Percentiles rank a stretch among this genome's conserved stretches.
Conservation (phyloP, 2,329 filamentous ascomycete genomes). For the Ascochyta koolunga region DNA sequence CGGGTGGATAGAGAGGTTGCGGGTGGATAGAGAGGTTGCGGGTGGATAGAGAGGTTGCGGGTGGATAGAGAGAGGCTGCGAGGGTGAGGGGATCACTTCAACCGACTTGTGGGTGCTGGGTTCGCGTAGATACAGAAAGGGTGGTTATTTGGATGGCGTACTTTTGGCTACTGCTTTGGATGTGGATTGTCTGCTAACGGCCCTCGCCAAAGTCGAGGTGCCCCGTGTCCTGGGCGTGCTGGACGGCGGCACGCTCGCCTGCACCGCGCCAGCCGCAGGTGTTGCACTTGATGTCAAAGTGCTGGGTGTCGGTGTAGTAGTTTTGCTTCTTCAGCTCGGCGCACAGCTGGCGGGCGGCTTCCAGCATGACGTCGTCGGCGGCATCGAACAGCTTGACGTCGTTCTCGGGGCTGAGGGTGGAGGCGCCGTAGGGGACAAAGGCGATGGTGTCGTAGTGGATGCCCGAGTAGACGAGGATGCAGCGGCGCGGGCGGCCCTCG, state of each 20-base stretch:
- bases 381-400: constrained; percentile 78
- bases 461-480: constrained; percentile 85
- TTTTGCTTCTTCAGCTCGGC: constrained; percentile 69
- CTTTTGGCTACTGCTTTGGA: no score
- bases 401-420: constrained; percentile 70
- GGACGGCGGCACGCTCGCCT: constrained; percentile 66
- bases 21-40: no score
- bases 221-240: constrained; percentile 67
- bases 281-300: constrained; percentile 80
- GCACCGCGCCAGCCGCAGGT: constrained; percentile 71
- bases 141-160: no score
- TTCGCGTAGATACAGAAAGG: no score
- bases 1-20: no score
- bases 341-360: constrained; percentile 63
- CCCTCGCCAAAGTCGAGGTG: constrained; percentile 44
- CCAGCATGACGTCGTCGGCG: constrained; percentile 60
- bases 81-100: no score
- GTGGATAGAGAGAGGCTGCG: no score
- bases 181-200: background rate
- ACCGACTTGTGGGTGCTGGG: no score
- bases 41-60: no score
- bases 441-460: constrained; percentile 94
- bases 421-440: constrained; percentile 65
- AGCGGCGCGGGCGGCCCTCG: constrained; percentile 68
- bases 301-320: constrained; percentile 88